A percentile compares a stretch with the other conserved stretches of the same genome.
Conservation (phyloP, 768 basidiomycete genomes). For the Tylopilus cervinicoccineus region DNA sequence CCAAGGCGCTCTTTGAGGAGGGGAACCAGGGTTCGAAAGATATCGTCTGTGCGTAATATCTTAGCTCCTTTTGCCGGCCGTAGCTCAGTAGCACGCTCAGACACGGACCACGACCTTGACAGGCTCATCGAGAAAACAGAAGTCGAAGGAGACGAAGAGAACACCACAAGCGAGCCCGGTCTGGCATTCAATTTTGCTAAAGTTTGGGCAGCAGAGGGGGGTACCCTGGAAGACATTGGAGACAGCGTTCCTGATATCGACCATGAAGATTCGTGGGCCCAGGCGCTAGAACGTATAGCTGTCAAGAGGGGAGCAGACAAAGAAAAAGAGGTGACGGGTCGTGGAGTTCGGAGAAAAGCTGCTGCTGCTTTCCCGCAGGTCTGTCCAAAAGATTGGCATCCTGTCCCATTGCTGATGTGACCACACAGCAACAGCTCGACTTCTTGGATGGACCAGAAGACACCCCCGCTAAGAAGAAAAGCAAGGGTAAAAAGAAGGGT, state of each 20-base stretch:
- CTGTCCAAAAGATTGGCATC: conserved; percentile 2
- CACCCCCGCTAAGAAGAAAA: conserved; percentile 35
- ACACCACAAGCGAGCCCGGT: conserved; percentile 45
- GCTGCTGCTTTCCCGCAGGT: conserved; percentile 45
- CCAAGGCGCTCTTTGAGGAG: conserved; percentile 77
- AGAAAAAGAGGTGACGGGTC: conserved; percentile 57
- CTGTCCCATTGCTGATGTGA: conserved; percentile 1
- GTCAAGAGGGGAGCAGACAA: conserved; percentile 38
- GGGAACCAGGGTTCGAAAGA: conserved; percentile 54
- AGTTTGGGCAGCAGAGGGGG: conserved; percentile 83
- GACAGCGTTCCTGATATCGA: conserved; percentile 46
- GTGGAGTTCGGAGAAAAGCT: conserved; percentile 72
- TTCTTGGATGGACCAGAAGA: conserved; percentile 35
- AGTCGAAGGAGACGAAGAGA: conserved; percentile 57
- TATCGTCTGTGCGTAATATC: conserved; percentile 54
- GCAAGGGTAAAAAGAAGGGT: conserved; percentile 33
- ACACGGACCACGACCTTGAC: conserved; percentile 78
- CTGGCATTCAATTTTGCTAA: conserved; percentile 84
- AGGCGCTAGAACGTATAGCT: conserved; percentile 52
- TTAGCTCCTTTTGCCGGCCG: not conserved
- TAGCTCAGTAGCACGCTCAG: conserved; percentile 33
- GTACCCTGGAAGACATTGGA: conserved; percentile 60
- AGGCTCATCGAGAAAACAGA: conserved; percentile 86
- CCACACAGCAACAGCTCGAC: conserved; percentile 30
- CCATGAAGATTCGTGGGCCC: conserved; percentile 78